phyloP scores from a whole-genome alignment of 805 yeast genomes.

The Wickerhamiella bombiphila region DNA sequence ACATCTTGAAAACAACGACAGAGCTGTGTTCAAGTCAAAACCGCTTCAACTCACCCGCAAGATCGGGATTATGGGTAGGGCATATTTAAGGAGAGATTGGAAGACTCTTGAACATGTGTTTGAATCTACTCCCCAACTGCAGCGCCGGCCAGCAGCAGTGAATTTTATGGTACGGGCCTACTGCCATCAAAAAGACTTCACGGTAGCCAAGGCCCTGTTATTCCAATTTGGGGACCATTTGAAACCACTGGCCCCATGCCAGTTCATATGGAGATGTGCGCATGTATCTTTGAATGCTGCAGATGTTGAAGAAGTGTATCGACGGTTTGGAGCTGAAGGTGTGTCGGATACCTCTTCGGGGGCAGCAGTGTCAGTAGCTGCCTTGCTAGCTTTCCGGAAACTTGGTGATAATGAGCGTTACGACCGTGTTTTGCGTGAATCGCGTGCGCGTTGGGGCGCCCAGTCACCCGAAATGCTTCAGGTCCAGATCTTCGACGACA shows the following conservation, averaged over 20 bases:
- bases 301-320: slow-evolving; percentile 8
- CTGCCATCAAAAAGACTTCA: slow-evolving; percentile 14
- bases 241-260: slow-evolving; percentile 6
- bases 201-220: slow-evolving; percentile 14
- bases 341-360: too few relatives aligned
- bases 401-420: slow-evolving; percentile 9
- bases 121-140: slow-evolving; percentile 7
- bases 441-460: neutral
- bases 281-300: slow-evolving; percentile 9
- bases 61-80: neutral
- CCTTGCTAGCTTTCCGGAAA: slow-evolving; percentile 11
- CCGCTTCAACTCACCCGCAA: neutral
- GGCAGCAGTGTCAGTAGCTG: slow-evolving; percentile 8
- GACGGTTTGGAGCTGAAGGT: slow-evolving; percentile 1
- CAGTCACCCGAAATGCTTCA: neutral
- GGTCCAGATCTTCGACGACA: neutral
- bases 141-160: slow-evolving; percentile 9
- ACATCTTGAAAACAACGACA: neutral
- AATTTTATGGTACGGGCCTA: slow-evolving; percentile 7
- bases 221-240: slow-evolving; percentile 6
- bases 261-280: slow-evolving; percentile 9
- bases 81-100: neutral
- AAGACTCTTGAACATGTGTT: slow-evolving; percentile 8
- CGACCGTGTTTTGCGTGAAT: slow-evolving; percentile 4
- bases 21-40: too few relatives aligned